Evolutionary conservation across 2,329 filamentous ascomycete genomes (phyloP).

Genomic region (Beauveria brongniartii): DNA sequence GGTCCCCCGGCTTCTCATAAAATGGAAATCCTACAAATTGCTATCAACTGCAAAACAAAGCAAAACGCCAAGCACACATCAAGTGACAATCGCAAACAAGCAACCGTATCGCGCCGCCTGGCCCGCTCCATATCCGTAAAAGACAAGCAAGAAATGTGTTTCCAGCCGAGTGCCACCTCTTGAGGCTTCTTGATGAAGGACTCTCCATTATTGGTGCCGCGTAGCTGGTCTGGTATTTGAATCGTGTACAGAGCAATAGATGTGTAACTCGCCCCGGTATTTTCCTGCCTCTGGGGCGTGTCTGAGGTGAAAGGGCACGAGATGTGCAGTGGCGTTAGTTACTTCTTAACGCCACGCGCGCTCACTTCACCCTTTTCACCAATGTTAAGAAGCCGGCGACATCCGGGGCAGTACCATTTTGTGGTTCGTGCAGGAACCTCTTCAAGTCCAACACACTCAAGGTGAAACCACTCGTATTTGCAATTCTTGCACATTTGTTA

Average conservation of each 20-base stretch:
- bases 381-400: conserved; percentile 53
- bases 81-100: background rate
- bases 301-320: background rate
- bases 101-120: background rate
- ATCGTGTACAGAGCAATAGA: background rate
- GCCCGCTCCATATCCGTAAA: background rate
- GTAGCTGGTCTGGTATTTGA: too few species aligned
- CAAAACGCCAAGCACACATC: background rate
- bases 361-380: conserved; percentile 56
- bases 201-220: too few species aligned
- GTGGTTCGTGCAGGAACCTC: conserved; percentile 62
- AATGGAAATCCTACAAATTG: background rate
- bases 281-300: too few species aligned
- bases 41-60: background rate
- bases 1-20: background rate
- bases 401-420: conserved; percentile 82
- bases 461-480: conserved; percentile 78
- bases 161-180: background rate
- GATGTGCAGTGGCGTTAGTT: conserved; percentile 9
- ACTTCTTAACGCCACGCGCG: conserved; percentile 46
- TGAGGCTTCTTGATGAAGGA: too few species aligned
- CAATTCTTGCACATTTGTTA: conserved; percentile 44
- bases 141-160: background rate
- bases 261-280: background rate
- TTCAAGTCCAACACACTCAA: conserved; percentile 64